phyloP scores from a whole-genome alignment of 2,329 filamentous ascomycete species.

The Phyllosticta citriasiana region DNA sequence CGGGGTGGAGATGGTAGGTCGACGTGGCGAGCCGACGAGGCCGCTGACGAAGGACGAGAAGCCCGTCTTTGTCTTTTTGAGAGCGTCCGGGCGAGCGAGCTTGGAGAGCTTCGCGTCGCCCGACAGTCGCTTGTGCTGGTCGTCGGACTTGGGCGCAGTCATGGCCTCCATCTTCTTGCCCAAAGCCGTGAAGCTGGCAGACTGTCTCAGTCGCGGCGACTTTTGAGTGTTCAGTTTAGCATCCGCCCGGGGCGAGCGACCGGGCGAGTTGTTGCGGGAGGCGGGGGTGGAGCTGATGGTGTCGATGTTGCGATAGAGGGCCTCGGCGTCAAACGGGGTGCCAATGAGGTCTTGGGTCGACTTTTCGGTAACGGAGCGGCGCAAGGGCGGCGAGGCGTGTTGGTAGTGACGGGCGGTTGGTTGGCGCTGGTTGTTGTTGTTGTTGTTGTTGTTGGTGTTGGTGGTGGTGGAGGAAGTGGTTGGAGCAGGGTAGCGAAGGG shows the following conservation, averaged over 20 bases:
- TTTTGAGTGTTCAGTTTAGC: conserved; percentile 13
- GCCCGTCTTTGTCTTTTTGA: conserved; percentile 30
- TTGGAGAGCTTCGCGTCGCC: conserved; percentile 24
- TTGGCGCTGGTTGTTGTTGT: neutral
- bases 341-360: conserved; percentile 27
- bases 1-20: conserved; percentile 90
- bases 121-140: conserved; percentile 29
- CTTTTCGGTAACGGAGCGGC: conserved; percentile 22
- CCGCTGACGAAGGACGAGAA: conserved; percentile 31
- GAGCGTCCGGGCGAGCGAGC: conserved; percentile 24
- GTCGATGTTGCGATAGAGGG: conserved; percentile 27
- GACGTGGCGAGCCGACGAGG: conserved; percentile 58
- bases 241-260: conserved; percentile 21
- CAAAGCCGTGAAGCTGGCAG: conserved; percentile 33
- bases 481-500: neutral
- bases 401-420: neutral
- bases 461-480: no score
- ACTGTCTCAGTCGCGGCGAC: conserved; percentile 27
- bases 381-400: neutral
- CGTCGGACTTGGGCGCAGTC: conserved; percentile 21
- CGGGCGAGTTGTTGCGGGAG: conserved; percentile 17
- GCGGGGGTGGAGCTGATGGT: conserved; percentile 15
- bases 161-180: conserved; percentile 34
- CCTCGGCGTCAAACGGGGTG: conserved; percentile 30
- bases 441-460: neutral